phyloP scores from a whole-genome alignment of 1,139 yeast species.

The Geotrichum candidum region DNA sequence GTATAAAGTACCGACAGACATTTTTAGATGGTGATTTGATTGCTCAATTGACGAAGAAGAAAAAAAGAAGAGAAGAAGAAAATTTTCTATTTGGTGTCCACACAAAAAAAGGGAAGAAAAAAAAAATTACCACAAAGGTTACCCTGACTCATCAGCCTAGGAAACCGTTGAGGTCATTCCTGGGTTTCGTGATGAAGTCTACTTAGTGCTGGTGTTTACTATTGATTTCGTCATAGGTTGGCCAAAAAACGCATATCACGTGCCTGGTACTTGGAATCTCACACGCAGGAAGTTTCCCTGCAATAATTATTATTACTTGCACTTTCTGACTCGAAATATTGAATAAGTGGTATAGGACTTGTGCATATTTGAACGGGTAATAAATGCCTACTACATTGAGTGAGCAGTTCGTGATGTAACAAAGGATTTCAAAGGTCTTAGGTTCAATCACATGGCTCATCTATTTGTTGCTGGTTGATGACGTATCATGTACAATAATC shows the following conservation, averaged over 20 bases:
- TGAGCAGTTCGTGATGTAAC: too few relatives aligned
- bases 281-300: too few relatives aligned
- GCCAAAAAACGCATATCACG: neutral
- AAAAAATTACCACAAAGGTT: too few relatives aligned
- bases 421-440: too few relatives aligned
- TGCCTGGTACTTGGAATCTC: neutral
- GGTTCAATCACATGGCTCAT: neutral
- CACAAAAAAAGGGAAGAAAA: too few relatives aligned
- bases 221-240: neutral
- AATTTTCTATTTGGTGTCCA: neutral
- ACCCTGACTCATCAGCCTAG: neutral
- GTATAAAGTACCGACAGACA: slow-evolving; percentile 35
- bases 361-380: too few relatives aligned
- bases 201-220: neutral
- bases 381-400: too few relatives aligned
- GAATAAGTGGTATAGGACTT: too few relatives aligned
- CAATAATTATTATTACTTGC: too few relatives aligned
- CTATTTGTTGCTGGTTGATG: neutral
- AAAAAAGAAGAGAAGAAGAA: neutral
- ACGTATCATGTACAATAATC: neutral
- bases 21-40: slow-evolving; percentile 15
- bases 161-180: neutral
- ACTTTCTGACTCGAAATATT: too few relatives aligned
- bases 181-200: neutral
- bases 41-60: neutral